phyloP scores from a whole-genome alignment of 2,329 filamentous ascomycete species.

The Phaeosphaeria sp. region DNA sequence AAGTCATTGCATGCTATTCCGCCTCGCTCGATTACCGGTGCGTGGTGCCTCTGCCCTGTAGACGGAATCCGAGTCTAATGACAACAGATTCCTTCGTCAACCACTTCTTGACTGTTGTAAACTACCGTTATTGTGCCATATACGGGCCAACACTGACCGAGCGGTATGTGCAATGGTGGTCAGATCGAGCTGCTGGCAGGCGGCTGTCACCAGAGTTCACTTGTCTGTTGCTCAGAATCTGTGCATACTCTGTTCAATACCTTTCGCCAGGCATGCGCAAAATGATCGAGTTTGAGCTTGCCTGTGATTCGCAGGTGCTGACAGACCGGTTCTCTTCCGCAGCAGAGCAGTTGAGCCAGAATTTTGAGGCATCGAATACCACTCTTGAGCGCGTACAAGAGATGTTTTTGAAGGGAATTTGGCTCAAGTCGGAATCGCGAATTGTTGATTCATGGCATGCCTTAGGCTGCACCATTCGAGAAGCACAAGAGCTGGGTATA shows the following conservation, averaged over 20 bases:
- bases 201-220: constrained; percentile 54
- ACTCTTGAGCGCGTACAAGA: constrained; percentile 58
- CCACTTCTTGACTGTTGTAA: constrained; percentile 54
- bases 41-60: neutral
- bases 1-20: constrained; percentile 40
- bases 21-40: constrained; percentile 42
- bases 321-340: constrained; percentile 52
- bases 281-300: constrained; percentile 55
- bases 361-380: constrained; percentile 53
- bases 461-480: constrained; percentile 53
- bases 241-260: constrained; percentile 55
- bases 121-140: constrained; percentile 56
- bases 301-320: constrained; percentile 47
- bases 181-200: constrained; percentile 42
- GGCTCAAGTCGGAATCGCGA: constrained; percentile 56
- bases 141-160: constrained; percentile 56
- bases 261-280: constrained; percentile 47
- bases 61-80: constrained; percentile 5
- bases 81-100: constrained; percentile 54
- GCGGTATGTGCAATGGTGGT: constrained; percentile 57
- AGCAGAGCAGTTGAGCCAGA: constrained; percentile 53
- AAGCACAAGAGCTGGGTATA: constrained; percentile 58
- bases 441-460: constrained; percentile 60
- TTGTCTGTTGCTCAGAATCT: constrained; percentile 56
- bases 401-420: constrained; percentile 56